A percentile compares a stretch with the other conserved stretches of the same genome.
Conservation (phyloP, 2,329 filamentous ascomycete species). For the Leptosphaerulina australis region DNA sequence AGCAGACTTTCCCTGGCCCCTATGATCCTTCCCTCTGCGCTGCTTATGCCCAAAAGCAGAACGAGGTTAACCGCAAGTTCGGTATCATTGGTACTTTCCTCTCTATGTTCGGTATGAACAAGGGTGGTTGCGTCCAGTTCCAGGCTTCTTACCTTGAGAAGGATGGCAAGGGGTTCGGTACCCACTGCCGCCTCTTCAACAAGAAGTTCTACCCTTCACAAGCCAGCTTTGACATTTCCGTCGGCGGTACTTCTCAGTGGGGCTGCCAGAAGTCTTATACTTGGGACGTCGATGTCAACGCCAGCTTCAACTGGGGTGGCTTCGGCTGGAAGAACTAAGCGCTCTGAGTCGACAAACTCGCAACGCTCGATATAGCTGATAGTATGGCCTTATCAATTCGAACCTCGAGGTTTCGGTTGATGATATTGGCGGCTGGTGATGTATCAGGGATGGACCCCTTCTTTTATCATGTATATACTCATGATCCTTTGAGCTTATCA, state of each 20-base stretch:
- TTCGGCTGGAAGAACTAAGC: constrained; percentile 18
- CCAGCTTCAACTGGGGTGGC: constrained; percentile 30
- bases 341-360: not conserved
- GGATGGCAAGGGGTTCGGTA: constrained; percentile 30
- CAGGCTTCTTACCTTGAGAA: constrained; percentile 34
- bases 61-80: constrained; percentile 26
- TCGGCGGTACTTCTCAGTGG: constrained; percentile 20
- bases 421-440: not conserved
- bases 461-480: constrained; percentile 17
- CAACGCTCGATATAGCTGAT: not conserved
- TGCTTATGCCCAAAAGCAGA: constrained; percentile 33
- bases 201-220: constrained; percentile 27
- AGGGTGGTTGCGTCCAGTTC: constrained; percentile 33
- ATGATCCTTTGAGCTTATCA: constrained; percentile 14
- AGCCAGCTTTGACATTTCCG: constrained; percentile 29
- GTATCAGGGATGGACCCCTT: not conserved
- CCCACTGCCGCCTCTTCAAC: constrained; percentile 37
- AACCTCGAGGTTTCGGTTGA: constrained; percentile 7
- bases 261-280: constrained; percentile 35
- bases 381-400: constrained; percentile 4
- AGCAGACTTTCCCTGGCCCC: constrained; percentile 35
- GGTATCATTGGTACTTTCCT: constrained; percentile 22
- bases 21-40: constrained; percentile 34
- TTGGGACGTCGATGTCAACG: constrained; percentile 30
- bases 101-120: constrained; percentile 27